These are phyloP conservation scores for Solanum chiquidenum DNA, from an alignment of 257 asterid species.

Conservation along the genomic window DNA sequence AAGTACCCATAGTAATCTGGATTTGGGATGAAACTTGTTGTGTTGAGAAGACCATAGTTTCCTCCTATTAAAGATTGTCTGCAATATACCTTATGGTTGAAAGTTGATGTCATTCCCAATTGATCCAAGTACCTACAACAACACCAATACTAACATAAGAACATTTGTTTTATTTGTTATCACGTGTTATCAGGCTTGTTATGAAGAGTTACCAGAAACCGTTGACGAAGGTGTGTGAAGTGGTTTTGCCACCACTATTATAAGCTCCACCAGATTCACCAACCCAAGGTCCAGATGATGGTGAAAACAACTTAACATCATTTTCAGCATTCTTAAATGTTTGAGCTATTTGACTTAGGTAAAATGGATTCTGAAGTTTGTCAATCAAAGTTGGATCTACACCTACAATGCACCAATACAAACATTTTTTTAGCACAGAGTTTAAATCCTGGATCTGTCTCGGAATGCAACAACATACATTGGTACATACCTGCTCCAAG, in stretches of 20 bases:
- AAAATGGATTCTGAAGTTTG: slow-evolving; percentile 61
- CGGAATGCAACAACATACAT: background rate
- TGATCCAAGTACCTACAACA: slow-evolving; percentile 82
- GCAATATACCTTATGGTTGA: slow-evolving; percentile 72
- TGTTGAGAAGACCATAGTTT: slow-evolving; percentile 69
- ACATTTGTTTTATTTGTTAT: background rate
- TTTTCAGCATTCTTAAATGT: slow-evolving; percentile 31
- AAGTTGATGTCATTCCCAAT: slow-evolving; percentile 71
- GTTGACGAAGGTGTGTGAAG: slow-evolving; percentile 56
- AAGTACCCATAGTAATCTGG: slow-evolving; percentile 84
- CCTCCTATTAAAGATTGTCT: slow-evolving; percentile 85
- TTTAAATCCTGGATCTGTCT: background rate
- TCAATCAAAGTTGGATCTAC: slow-evolving; percentile 39
- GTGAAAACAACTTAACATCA: slow-evolving; percentile 29
- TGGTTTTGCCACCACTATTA: slow-evolving; percentile 73
- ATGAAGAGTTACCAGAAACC: slow-evolving; percentile 59
- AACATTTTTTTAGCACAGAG: background rate
- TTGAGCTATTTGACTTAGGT: slow-evolving; percentile 32
- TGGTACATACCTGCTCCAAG: slow-evolving; percentile 56
- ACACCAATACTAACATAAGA: background rate
- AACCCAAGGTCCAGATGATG: slow-evolving; percentile 72
- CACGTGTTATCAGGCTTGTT: background rate
- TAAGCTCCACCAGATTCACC: slow-evolving; percentile 93
- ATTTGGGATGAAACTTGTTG: slow-evolving; percentile 57
- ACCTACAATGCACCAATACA: slow-evolving; percentile 21